Percentiles rank a stretch among this genome's conserved stretches.
Conservation (phyloP, 495 filamentous ascomycete genomes). For the Daldinia concentrica region DNA sequence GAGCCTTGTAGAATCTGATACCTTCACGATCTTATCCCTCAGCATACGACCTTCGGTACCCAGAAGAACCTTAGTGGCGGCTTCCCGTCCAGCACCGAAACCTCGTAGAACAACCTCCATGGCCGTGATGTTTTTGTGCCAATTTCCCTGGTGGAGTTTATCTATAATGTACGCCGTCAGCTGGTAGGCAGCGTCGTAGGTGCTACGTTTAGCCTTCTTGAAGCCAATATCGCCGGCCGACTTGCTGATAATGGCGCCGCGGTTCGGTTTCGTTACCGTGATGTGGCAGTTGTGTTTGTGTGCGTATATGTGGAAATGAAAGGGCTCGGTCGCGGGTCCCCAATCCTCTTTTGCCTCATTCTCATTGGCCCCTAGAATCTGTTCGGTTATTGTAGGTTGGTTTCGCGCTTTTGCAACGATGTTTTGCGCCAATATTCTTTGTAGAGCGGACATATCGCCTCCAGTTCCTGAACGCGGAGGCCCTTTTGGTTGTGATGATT, state of each 20-base stretch:
- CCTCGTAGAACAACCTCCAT: constrained; percentile 83
- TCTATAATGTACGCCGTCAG: constrained; percentile 79
- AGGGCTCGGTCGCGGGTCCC: constrained; percentile 57
- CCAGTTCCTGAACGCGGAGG: constrained; percentile 7
- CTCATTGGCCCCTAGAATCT: constrained; percentile 26
- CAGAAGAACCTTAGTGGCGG: constrained; percentile 85
- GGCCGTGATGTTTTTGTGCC: constrained; percentile 65
- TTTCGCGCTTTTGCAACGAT: constrained; percentile 35
- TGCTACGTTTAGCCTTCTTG: constrained; percentile 76
- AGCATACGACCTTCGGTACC: constrained; percentile 82
- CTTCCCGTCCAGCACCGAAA: constrained; percentile 86
- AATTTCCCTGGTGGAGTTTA: constrained; percentile 78
- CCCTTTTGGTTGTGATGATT: constrained; percentile 1
- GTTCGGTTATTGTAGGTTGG: constrained; percentile 25
- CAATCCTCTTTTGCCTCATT: constrained; percentile 31
- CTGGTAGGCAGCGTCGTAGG: constrained; percentile 95
- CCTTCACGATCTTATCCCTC: constrained; percentile 73
- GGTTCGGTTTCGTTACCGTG: constrained; percentile 83
- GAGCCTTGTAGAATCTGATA: constrained; percentile 83
- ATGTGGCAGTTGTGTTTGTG: constrained; percentile 94
- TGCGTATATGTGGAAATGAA: constrained; percentile 87
- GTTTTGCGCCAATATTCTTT: constrained; percentile 29
- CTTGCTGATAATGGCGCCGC: constrained; percentile 76
- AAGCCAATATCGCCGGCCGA: constrained; percentile 87
- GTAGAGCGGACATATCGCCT: constrained; percentile 8